Percentiles rank a stretch among this genome's conserved stretches.
Evolutionary conservation across 1,139 yeast genomes (phyloP).

Genomic region (Diutina rugosa): DNA sequence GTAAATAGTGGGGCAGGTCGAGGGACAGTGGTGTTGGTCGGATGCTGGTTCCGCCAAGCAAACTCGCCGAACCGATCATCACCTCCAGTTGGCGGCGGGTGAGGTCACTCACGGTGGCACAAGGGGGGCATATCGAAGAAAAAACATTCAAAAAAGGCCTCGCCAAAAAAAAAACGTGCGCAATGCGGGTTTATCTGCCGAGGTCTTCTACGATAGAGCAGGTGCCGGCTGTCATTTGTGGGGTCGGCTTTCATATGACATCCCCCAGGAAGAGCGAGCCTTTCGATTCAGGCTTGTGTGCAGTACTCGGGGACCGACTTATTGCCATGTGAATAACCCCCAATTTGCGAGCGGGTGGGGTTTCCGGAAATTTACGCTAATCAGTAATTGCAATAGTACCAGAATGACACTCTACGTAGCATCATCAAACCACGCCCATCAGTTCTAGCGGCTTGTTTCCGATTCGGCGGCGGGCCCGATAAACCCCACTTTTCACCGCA

Average conservation of each 20-base stretch:
- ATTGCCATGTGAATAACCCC: background rate
- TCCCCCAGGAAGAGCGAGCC: background rate
- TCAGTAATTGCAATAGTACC: too few relatives aligned
- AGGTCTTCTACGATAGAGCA: background rate
- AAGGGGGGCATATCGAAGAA: background rate
- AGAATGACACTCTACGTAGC: too few relatives aligned
- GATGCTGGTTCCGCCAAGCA: background rate
- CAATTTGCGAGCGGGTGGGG: too few relatives aligned
- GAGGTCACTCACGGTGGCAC: background rate
- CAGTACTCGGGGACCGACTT: background rate
- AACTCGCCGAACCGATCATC: background rate
- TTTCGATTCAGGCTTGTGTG: background rate
- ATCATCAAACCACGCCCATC: too few relatives aligned
- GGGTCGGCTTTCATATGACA: background rate
- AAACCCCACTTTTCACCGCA: constrained; percentile 1
- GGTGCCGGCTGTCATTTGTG: background rate
- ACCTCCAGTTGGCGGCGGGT: background rate
- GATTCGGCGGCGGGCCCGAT: background rate
- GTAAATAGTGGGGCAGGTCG: too few relatives aligned
- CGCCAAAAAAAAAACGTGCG: background rate
- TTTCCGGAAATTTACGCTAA: too few relatives aligned
- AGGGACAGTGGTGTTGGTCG: background rate
- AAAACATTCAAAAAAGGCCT: background rate
- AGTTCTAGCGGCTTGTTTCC: background rate
- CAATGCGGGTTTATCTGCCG: background rate